These are phyloP conservation scores for Penicillium lividum DNA, from an alignment of 495 filamentous ascomycete genomes.

Conservation along the genomic window DNA sequence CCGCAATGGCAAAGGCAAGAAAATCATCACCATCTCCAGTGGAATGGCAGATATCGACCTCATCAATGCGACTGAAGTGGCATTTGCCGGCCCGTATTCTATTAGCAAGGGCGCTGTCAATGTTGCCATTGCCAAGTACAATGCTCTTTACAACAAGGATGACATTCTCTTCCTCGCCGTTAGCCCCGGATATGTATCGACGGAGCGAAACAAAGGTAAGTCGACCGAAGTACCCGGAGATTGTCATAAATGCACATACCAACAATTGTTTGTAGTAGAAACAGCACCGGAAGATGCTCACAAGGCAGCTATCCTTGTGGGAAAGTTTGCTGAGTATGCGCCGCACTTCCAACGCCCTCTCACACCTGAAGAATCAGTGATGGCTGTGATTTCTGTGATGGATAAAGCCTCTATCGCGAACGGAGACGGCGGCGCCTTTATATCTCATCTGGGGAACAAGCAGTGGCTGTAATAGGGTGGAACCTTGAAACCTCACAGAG, in stretches of 20 bases:
- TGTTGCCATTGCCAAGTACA: slow-evolving; percentile 47
- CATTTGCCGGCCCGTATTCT: slow-evolving; percentile 31
- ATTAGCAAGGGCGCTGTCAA: slow-evolving; percentile 50
- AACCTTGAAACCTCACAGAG: neutral
- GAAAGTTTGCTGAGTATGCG: slow-evolving; percentile 42
- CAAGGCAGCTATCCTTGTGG: slow-evolving; percentile 25
- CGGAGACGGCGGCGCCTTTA: slow-evolving; percentile 51
- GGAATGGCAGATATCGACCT: slow-evolving; percentile 51
- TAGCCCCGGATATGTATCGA: slow-evolving; percentile 49
- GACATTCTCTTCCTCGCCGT: slow-evolving; percentile 54
- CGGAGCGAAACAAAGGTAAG: slow-evolving; percentile 27
- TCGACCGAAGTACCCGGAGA: neutral
- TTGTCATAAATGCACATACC: neutral
- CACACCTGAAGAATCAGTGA: slow-evolving; percentile 45
- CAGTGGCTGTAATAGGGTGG: slow-evolving; percentile 38
- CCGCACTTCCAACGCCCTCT: slow-evolving; percentile 52
- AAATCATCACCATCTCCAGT: slow-evolving; percentile 54
- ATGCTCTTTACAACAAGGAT: slow-evolving; percentile 50
- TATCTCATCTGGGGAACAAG: slow-evolving; percentile 58
- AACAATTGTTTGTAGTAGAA: slow-evolving; percentile 19
- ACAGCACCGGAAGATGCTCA: slow-evolving; percentile 40
- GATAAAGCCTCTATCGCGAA: slow-evolving; percentile 49
- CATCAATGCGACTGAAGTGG: slow-evolving; percentile 32
- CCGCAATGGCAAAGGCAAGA: slow-evolving; percentile 50
- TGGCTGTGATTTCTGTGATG: slow-evolving; percentile 33